Conservation (phyloP, 805 yeast genomes). For the Kregervanrija pseudodelftensis region DNA sequence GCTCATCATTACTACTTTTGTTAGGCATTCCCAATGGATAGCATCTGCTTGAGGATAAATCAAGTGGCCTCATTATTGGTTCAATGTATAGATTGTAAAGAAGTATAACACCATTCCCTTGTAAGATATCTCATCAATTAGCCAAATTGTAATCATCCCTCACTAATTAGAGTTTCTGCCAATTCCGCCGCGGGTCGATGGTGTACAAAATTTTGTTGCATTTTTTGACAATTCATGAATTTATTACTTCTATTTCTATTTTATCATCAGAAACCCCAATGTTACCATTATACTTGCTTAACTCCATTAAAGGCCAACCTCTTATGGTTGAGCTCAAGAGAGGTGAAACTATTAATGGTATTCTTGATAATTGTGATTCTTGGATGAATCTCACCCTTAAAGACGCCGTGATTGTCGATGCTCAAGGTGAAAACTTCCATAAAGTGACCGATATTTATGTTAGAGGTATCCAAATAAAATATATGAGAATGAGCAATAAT, state of each 20-base stretch:
- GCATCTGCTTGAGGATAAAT: constrained; percentile 59
- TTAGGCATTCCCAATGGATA: constrained; percentile 51
- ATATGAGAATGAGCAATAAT: constrained; percentile 67
- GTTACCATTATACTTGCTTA: constrained; percentile 88
- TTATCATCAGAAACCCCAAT: constrained; percentile 19
- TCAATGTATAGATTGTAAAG: no score
- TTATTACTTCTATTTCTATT: no score
- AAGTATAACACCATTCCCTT: no score
- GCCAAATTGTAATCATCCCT: no score
- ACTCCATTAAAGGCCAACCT: constrained; percentile 85
- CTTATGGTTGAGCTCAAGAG: constrained; percentile 84
- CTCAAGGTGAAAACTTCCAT: constrained; percentile 52
- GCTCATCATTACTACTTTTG: constrained; percentile 40
- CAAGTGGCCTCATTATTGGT: constrained; percentile 47
- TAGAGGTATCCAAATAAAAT: constrained; percentile 79
- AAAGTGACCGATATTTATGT: constrained; percentile 71
- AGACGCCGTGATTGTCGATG: constrained; percentile 63
- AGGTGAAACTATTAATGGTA: constrained; percentile 86
- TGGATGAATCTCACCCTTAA: constrained; percentile 91
- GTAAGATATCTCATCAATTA: no score
- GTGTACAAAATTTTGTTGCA: no score
- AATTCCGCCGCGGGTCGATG: no score
- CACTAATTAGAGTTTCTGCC: no score
- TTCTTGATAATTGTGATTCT: constrained; percentile 76
- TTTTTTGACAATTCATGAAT: no score